Evolutionary conservation across 768 basidiomycete genomes (phyloP).

Genomic region (Naematelia aurantialba): DNA sequence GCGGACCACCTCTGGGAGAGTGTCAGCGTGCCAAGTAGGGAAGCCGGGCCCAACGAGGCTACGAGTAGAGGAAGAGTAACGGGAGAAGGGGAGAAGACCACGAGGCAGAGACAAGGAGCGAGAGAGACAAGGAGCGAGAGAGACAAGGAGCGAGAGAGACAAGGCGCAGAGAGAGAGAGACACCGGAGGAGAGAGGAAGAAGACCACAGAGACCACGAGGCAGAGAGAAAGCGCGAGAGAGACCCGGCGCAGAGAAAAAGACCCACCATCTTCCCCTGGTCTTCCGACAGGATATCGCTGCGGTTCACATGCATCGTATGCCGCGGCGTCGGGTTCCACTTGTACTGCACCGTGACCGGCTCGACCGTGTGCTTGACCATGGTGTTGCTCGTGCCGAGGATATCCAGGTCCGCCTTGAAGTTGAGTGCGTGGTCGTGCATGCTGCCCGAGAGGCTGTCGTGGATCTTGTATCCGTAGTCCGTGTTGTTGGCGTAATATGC

Average conservation of each 20-base stretch:
- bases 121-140: too few relatives aligned
- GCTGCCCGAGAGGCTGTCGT: conserved; percentile 61
- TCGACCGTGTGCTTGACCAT: conserved; percentile 51
- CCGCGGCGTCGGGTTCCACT: conserved; percentile 1
- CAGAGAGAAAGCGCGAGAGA: too few relatives aligned
- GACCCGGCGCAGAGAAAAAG: background rate
- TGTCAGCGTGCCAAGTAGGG: background rate
- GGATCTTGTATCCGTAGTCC: conserved; percentile 60
- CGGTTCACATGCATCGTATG: conserved; percentile 45
- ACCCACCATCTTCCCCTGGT: conserved; percentile 54
- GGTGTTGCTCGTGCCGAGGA: conserved; percentile 60
- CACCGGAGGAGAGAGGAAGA: too few relatives aligned
- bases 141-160: too few relatives aligned
- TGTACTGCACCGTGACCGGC: conserved; percentile 9
- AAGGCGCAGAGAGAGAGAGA: too few relatives aligned
- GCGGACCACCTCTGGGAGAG: conserved; percentile 35
- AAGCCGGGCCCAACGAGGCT: background rate
- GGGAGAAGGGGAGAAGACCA: too few relatives aligned
- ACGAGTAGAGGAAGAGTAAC: background rate
- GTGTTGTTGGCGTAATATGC: conserved; percentile 58
- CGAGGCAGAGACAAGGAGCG: too few relatives aligned
- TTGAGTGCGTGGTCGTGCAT: conserved; percentile 68
- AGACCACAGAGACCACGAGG: too few relatives aligned
- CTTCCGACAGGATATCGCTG: conserved; percentile 30
- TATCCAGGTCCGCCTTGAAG: conserved; percentile 64